phyloP scores from a whole-genome alignment of 2,329 filamentous ascomycete species.

The Pyrenophora tritici-repentis region DNA sequence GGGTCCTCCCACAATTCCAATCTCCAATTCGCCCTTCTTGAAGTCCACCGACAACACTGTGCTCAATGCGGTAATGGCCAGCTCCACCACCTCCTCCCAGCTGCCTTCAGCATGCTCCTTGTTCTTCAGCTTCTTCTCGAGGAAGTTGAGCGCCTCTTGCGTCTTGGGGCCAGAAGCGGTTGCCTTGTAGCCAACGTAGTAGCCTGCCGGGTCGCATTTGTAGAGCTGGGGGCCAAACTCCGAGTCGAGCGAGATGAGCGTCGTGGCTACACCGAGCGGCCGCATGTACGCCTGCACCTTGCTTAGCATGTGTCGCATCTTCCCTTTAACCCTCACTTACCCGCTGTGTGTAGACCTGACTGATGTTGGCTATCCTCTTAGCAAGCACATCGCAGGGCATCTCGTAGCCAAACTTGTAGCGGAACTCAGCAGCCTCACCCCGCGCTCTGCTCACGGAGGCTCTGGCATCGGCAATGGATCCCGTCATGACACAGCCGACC shows the following conservation, averaged over 20 bases:
- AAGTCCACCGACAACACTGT: slow-evolving; percentile 98
- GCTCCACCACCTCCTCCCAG: slow-evolving; percentile 97
- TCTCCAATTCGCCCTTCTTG: slow-evolving; percentile 98
- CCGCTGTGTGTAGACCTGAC: slow-evolving; percentile 97
- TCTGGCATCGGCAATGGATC: slow-evolving; percentile 95
- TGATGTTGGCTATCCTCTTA: slow-evolving; percentile 98
- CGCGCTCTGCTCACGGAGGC: slow-evolving; percentile 91
- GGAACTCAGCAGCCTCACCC: slow-evolving; percentile 95
- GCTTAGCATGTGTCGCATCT: slow-evolving; percentile 35
- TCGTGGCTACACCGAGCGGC: slow-evolving; percentile 92
- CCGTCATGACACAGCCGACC: slow-evolving; percentile 97
- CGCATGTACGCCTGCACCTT: slow-evolving; percentile 85
- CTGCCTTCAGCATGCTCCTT: slow-evolving; percentile 89
- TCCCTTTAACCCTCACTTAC: slow-evolving; percentile 57
- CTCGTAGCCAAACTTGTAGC: slow-evolving; percentile 98
- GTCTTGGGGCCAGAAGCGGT: slow-evolving; percentile 97
- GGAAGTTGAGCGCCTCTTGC: slow-evolving; percentile 96
- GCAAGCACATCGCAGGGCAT: slow-evolving; percentile 98
- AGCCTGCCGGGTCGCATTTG: slow-evolving; percentile 98
- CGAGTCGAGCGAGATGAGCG: slow-evolving; percentile 89
- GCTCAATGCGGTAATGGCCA: slow-evolving; percentile 93
- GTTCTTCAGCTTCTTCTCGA: slow-evolving; percentile 99
- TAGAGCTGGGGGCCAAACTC: slow-evolving; percentile 93
- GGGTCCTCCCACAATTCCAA: slow-evolving; percentile 93
- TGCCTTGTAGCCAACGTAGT: slow-evolving; percentile 98